Percentiles rank a stretch among this genome's conserved stretches.
phyloP scores from a whole-genome alignment of 2,329 filamentous ascomycete genomes.

The Stylonectria norvegica region DNA sequence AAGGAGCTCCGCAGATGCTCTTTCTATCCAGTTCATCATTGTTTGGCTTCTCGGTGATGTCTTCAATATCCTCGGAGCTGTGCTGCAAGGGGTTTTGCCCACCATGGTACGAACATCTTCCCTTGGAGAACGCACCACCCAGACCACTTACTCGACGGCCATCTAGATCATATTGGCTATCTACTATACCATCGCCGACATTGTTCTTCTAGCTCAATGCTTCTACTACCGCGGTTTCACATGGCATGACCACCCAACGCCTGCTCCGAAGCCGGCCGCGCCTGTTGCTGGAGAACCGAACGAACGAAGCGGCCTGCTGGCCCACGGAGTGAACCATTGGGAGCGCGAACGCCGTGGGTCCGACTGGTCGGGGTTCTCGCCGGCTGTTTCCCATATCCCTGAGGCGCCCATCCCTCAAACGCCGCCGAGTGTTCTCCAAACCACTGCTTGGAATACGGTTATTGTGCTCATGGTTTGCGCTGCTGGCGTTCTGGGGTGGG shows the following conservation, averaged over 20 bases:
- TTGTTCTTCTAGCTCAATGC: constrained; percentile 83
- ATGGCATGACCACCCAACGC: constrained; percentile 52
- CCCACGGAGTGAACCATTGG: constrained; percentile 2
- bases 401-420: constrained; percentile 44
- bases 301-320: constrained; percentile 46
- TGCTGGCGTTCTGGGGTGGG: constrained; percentile 85
- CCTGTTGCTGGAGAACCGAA: constrained; percentile 36
- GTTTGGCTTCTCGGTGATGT: constrained; percentile 93
- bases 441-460: constrained; percentile 67
- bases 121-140: neutral
- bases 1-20: constrained; percentile 76
- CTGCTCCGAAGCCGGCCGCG: constrained; percentile 39
- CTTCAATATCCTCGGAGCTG: constrained; percentile 92
- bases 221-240: constrained; percentile 94
- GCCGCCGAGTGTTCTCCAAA: constrained; percentile 52
- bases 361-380: constrained; percentile 66
- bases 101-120: constrained; percentile 64
- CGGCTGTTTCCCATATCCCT: constrained; percentile 72
- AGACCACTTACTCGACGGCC: constrained; percentile 6
- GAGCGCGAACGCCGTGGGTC: constrained; percentile 47
- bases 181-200: constrained; percentile 88
- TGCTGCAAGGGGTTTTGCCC: constrained; percentile 85
- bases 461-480: constrained; percentile 78
- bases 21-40: constrained; percentile 88
- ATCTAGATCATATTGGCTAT: constrained; percentile 77